Evolutionary conservation across 176 grass and related monocot genomes (phyloP), one percentile per base, ranked within the genome.

Genomic region (Carex kokanica): DNA sequence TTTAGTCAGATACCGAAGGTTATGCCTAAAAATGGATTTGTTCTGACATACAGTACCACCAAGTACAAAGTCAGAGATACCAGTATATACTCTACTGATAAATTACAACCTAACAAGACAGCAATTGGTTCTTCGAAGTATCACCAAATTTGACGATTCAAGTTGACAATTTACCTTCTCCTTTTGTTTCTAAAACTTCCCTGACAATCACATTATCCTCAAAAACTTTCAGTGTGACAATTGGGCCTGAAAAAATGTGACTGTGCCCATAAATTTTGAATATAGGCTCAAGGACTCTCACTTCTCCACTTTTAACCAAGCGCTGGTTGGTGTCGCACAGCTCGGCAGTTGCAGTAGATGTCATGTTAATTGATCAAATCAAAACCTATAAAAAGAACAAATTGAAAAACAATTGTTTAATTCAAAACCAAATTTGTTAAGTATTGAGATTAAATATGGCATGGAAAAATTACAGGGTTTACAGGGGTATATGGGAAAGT

Each of bases 171-270:
- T 8, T 65, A 82, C 86, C 86, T 64, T 87, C 55, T 13, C 86
- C 86, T 64, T 70, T 49, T 14, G 79, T 74, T 56, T 83, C 86
- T 23, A 87, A 69, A 14, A 66, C 13, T 62, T 87, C 80, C 4
- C 80, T 38, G 40, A 87, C 86, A 21, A 87, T 12, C 2, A 83
- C 86, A 75, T 87, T 87, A 38, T 87, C 86, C 56, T 87, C 86
- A 1, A 78, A 83, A 27, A 87, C 68, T 77, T 83, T 87, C 14
- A 87, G 80, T 4, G 80, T 87, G 79, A 87, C 80, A 24, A 87
- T 29, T 13, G 86, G 86, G 15, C 86, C 86, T 8, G 52, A 78
- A 16, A 87, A 87, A 9, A 40, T 63, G 59, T 41, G 34, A 21
- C 72, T 74, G 5, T 75, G 66, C 3, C 86, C 86, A 52, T 83